These are phyloP conservation scores for Lactarius evosmus DNA, from an alignment of 768 basidiomycete genomes.

Conservation along the genomic window DNA sequence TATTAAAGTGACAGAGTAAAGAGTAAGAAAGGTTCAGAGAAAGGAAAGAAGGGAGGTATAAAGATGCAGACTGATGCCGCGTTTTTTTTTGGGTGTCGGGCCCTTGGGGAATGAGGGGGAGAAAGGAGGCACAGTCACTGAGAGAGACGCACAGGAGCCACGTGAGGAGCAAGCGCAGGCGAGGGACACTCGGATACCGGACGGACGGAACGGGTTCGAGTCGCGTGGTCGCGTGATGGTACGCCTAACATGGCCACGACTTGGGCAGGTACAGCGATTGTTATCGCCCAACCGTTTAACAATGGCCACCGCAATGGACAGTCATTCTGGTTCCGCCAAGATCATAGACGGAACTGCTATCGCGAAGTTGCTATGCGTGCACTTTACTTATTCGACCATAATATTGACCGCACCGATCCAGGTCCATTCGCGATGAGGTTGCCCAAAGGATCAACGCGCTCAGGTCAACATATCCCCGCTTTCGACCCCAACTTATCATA, in stretches of 20 bases:
- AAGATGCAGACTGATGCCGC: conserved; percentile 3
- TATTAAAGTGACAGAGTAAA: conserved; percentile 32
- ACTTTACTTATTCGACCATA: conserved; percentile 8
- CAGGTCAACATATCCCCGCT: conserved; percentile 74
- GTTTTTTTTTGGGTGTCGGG: conserved; percentile 3
- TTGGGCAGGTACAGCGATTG: conserved; percentile 10
- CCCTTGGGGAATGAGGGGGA: not conserved
- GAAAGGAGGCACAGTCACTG: not conserved
- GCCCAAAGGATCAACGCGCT: conserved; percentile 62
- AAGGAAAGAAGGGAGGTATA: conserved; percentile 19
- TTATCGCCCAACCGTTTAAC: conserved; percentile 1
- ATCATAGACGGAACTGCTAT: conserved; percentile 82
- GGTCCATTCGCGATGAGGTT: conserved; percentile 77
- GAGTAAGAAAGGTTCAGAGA: conserved; percentile 17
- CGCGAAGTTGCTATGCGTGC: conserved; percentile 61
- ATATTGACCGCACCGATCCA: conserved; percentile 35
- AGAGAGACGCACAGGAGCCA: not conserved
- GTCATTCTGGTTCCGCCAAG: conserved; percentile 39
- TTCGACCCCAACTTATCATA: conserved; percentile 87
- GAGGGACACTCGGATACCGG: too few species aligned
- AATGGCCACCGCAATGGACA: conserved; percentile 32
- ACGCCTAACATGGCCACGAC: conserved; percentile 10
- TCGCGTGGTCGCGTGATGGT: conserved; percentile 1
- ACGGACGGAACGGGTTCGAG: not conserved
- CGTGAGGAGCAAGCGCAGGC: not conserved